These are phyloP conservation scores for Saposhnikovia divaricata DNA, from an alignment of 129 eudicot genomes.

Conservation along the genomic window DNA sequence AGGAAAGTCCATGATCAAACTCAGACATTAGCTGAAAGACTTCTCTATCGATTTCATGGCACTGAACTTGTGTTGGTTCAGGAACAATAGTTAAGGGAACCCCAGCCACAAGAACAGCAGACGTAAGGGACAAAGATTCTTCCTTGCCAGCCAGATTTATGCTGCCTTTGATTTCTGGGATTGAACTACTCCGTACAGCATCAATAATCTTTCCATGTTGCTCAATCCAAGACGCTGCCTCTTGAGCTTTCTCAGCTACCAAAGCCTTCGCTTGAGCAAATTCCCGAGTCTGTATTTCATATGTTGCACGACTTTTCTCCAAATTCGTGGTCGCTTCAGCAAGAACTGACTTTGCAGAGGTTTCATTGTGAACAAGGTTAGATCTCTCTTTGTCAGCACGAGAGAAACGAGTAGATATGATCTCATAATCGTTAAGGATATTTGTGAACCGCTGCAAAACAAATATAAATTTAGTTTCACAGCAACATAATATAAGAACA, in stretches of 20 bases:
- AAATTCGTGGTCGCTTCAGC: constrained; percentile 64
- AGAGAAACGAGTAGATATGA: constrained; percentile 49
- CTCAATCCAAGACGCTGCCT: constrained; percentile 82
- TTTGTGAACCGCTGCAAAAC: constrained; percentile 63
- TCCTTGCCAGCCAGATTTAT: constrained; percentile 41
- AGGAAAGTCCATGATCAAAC: constrained; percentile 62
- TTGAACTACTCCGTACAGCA: constrained; percentile 74
- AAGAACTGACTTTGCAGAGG: constrained; percentile 76
- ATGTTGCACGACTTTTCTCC: constrained; percentile 54
- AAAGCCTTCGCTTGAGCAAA: constrained; percentile 68
- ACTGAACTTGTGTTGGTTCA: constrained; percentile 97
- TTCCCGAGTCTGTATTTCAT: constrained; percentile 67
- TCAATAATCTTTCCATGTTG: constrained; percentile 82
- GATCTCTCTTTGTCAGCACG: constrained; percentile 81
- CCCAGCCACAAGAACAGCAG: constrained; percentile 89
- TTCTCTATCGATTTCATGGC: constrained; percentile 84
- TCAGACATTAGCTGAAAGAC: constrained; percentile 65
- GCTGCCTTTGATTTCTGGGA: constrained; percentile 52
- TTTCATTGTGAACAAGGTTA: constrained; percentile 56
- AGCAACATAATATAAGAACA: not conserved
- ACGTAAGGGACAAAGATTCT: constrained; percentile 67
- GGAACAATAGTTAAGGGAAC: constrained; percentile 95
- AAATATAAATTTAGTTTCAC: constrained; percentile 14
- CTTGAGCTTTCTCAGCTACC: constrained; percentile 69
- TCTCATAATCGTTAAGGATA: constrained; percentile 67